Conservation (phyloP, 176 grass and related monocot species). For the Oryza glumipatula region DNA sequence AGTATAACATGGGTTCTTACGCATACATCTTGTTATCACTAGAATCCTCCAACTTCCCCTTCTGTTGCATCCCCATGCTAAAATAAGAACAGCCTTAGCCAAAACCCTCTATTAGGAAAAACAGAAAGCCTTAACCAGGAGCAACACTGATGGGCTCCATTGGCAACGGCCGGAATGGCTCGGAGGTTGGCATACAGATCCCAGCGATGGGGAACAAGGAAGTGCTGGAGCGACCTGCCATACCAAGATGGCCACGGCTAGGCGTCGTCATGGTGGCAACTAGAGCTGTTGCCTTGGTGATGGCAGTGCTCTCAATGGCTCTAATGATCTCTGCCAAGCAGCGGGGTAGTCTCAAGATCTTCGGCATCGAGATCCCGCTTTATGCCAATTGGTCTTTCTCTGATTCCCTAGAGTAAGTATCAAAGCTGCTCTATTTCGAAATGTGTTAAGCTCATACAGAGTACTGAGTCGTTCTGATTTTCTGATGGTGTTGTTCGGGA, state of each 20-base stretch:
- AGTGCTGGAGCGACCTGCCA: slow-evolving; percentile 9
- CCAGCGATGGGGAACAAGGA: slow-evolving; percentile 40
- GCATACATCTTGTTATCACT: slow-evolving; percentile 25
- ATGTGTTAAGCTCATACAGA: slow-evolving; percentile 20
- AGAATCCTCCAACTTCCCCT: slow-evolving; percentile 25
- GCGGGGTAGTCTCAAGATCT: slow-evolving; percentile 59
- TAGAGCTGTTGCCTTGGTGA: slow-evolving; percentile 48
- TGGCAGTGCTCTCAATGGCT: slow-evolving; percentile 54
- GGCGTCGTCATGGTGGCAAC: slow-evolving; percentile 45
- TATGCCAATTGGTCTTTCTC: slow-evolving; percentile 93
- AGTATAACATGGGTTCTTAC: neutral
- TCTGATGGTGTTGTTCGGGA: slow-evolving; percentile 6
- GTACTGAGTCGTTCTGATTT: slow-evolving; percentile 10
- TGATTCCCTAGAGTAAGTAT: slow-evolving; percentile 70
- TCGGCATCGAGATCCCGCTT: slow-evolving; percentile 69
- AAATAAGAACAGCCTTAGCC: slow-evolving; percentile 25
- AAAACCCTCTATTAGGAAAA: slow-evolving; percentile 34
- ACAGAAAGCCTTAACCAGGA: slow-evolving; percentile 23
- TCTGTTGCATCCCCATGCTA: slow-evolving; percentile 20
- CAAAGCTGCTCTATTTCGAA: neutral
- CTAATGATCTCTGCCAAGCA: slow-evolving; percentile 78
- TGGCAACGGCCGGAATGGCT: slow-evolving; percentile 46
- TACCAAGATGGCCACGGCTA: slow-evolving; percentile 41
- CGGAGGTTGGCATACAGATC: slow-evolving; percentile 64
- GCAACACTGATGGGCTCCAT: slow-evolving; percentile 41